phyloP scores from a whole-genome alignment of 2,329 filamentous ascomycete species.

The Ceratocystiopsis brevicomis region DNA sequence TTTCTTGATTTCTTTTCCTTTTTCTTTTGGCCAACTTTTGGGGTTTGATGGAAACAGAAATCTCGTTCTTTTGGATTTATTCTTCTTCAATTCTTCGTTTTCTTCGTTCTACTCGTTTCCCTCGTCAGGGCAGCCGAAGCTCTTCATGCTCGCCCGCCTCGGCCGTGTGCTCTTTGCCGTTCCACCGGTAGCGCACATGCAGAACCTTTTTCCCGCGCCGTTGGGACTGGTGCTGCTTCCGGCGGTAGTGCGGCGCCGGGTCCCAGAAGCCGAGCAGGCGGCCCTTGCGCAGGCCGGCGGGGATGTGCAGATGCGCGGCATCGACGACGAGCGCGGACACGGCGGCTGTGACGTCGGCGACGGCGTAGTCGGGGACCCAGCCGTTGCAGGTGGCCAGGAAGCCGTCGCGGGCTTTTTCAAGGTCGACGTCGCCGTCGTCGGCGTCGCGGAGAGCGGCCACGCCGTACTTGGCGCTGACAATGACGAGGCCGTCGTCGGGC shows the following conservation, averaged over 20 bases:
- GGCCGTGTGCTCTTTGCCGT: constrained; percentile 16
- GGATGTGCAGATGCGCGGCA: constrained; percentile 18
- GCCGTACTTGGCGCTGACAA: constrained; percentile 30
- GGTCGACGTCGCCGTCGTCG: constrained; percentile 10
- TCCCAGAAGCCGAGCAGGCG: constrained; percentile 32
- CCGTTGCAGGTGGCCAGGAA: constrained; percentile 11
- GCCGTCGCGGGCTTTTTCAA: constrained; percentile 9
- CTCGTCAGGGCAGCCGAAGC: constrained; percentile 15
- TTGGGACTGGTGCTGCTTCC: background rate
- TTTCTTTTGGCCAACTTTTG: too few relatives aligned
- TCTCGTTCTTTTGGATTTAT: too few relatives aligned
- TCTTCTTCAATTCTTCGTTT: too few relatives aligned
- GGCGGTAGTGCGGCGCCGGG: constrained; percentile 19
- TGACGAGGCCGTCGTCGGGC: constrained; percentile 21
- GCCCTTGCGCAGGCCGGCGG: constrained; percentile 23
- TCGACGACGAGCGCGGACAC: constrained; percentile 23
- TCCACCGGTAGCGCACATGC: constrained; percentile 24
- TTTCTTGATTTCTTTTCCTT: background rate
- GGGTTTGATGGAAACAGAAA: too few relatives aligned
- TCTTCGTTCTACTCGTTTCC: too few relatives aligned
- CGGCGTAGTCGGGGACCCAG: constrained; percentile 17
- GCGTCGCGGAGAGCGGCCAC: constrained; percentile 10
- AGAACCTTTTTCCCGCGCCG: constrained; percentile 22
- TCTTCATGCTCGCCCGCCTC: constrained; percentile 20
- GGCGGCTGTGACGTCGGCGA: constrained; percentile 30